Conservation (phyloP, 805 yeast species). For the Gaillardinia entomophila region DNA sequence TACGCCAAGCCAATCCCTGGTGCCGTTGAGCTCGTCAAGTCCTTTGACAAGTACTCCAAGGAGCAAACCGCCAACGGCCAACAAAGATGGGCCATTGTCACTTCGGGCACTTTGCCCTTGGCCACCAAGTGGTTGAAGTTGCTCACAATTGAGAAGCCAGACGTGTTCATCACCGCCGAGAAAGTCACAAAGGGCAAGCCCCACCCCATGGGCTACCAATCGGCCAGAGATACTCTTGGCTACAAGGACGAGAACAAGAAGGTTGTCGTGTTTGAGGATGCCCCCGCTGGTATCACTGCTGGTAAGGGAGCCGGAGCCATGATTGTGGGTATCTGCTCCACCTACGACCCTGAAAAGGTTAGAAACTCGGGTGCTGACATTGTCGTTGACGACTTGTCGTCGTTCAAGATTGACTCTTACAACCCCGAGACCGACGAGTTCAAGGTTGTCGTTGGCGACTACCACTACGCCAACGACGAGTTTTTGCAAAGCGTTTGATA, state of each 20-base stretch:
- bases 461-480: conserved; percentile 39
- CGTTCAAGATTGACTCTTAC: conserved; percentile 55
- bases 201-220: conserved; percentile 74
- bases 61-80: conserved; percentile 34
- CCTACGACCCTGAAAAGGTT: conserved; percentile 65
- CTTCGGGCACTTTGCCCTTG: conserved; percentile 73
- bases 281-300: conserved; percentile 82
- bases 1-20: conserved; percentile 74
- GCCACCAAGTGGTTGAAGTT: conserved; percentile 76
- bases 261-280: conserved; percentile 77
- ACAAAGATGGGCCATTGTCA: conserved; percentile 80
- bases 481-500: conserved; percentile 18
- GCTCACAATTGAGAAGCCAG: conserved; percentile 56
- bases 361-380: conserved; percentile 75
- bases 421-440: conserved; percentile 36
- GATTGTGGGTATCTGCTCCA: conserved; percentile 78
- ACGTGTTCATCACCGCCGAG: conserved; percentile 77
- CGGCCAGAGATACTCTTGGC: conserved; percentile 47
- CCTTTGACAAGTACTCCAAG: conserved; percentile 44
- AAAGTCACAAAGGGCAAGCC: conserved; percentile 80
- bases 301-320: conserved; percentile 81
- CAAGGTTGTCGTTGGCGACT: conserved; percentile 35
- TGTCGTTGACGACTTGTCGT: conserved; percentile 67
- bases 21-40: conserved; percentile 55
- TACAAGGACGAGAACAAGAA: conserved; percentile 28